Evolutionary conservation across 2,329 filamentous ascomycete genomes (phyloP), one percentile per base, ranked within the genome.

Genomic region (Madurella mycetomatis): DNA sequence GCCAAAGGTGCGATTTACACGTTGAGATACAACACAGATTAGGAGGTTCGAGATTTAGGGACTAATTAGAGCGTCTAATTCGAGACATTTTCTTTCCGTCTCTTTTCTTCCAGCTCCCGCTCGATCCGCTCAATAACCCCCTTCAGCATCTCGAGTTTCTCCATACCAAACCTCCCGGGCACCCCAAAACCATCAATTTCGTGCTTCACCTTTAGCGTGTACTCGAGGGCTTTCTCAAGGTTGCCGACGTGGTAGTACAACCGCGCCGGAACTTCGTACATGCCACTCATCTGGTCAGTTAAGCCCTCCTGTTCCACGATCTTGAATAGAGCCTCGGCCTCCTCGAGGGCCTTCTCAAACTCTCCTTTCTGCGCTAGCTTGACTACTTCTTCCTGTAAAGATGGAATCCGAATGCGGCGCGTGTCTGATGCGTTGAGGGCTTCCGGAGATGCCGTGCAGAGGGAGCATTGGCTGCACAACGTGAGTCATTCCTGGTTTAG

Each of bases 191-290:
- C 56, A 9, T 57, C 45, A 11, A 57, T 40, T 43, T 61, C 58
- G 17, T 47, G 37, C 39, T 53, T 49, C 9, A 52, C 47, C 41
- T 51, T 53, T 2, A 50, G 49, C 5, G 56, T 54, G 13, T 55
- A 60, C 45, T 60, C 52, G 1, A 54, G 25, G 1, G 61, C 61
- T 19, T 57, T 62, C 5, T 60, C 55, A 7, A 60, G 42, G 18
- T 63, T 52, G 9, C 61, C 61, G 16, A 60, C 45, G 2, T 58
- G 58, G 40, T 63, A 62, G 41, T 62, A 60, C 5, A 63, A 44
- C 32, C 57, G 49, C 2, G 60, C 61, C 0, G 60, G 59, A 12
- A 60, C 51, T 42, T 63, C 61, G 37, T 59, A 60, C 47, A 62
- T 54, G n/a, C 55, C 61, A 3, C 51, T 47, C 52, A 59, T 54